Base-by-base conservation (phyloP, 129 eudicot genomes). In the sunflower (Helianthus annuus) region DNA sequence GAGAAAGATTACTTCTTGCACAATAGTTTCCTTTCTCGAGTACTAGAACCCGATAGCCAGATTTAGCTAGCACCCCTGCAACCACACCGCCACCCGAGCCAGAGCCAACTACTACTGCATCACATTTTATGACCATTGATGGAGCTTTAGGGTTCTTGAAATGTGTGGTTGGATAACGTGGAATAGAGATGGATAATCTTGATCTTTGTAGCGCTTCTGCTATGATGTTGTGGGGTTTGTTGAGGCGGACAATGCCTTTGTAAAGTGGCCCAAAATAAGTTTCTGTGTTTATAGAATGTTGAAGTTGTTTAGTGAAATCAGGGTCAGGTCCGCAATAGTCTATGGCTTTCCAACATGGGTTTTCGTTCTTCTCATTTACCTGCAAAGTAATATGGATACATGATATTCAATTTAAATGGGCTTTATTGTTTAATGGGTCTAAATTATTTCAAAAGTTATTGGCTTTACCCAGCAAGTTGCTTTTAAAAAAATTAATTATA, bases 61-160 rank as follows among this genome's bases (percentile, higher is more conserved):
- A 81, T 64, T 84, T 78, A 1, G 95, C 95, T 24, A 91, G 73
- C 48, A 88, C 80, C 5, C 95, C 96, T 5, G 95, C 96, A 10
- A 84, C 80, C 4, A 89, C 86, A 1, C 96, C 96, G 7, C 96
- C 96, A 7, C 96, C 96, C 2, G 90, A 84, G 66, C 96, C 96
- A 0, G 96, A 89, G 16, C 96, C 96, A 0, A 89, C 83, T 1
- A 89, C 90, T 0, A 87, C 93, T 1, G 78, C 96, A 54, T 89
- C 96, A 54, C 96, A 89, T 75, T 84, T 82, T 61, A 87, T 70
- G 46, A 71, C 11, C 71, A 85, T 63, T 0, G 84, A 67, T 27
- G 91, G 81, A 8, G 9, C 36, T 36, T 77, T 76, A 13, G 27
- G 40, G 24, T 63, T 17, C 15, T 38, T 48, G 69, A 48, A 46